phyloP scores from a whole-genome alignment of 352 stramenopile species.

The Pythium dissimile region DNA sequence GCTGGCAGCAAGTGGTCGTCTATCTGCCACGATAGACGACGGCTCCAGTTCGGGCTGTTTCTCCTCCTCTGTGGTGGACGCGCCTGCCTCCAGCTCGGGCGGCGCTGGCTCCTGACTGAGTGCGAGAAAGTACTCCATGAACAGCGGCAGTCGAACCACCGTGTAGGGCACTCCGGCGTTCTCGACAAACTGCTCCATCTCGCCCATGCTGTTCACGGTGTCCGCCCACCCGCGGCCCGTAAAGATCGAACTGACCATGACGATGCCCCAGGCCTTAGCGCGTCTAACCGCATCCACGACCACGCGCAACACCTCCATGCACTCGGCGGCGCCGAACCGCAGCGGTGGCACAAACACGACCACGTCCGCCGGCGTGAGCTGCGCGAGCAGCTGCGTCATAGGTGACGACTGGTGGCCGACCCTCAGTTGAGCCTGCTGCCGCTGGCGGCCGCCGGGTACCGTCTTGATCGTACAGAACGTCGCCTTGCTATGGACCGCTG shows the following conservation, averaged over 20 bases:
- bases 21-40: neutral
- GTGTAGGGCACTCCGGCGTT: constrained; percentile 49
- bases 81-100: neutral
- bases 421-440: constrained; percentile 23
- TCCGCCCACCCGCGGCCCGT: constrained; percentile 29
- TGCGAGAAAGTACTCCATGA: constrained; percentile 79
- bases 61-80: constrained; percentile 8
- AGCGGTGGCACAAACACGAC: constrained; percentile 70
- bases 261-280: constrained; percentile 66
- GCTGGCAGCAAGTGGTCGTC: neutral
- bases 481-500: constrained; percentile 50
- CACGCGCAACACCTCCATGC: constrained; percentile 50
- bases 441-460: constrained; percentile 14
- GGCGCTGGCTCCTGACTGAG: constrained; percentile 12
- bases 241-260: constrained; percentile 70
- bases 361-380: constrained; percentile 61
- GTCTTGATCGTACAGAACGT: constrained; percentile 73
- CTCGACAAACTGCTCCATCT: constrained; percentile 64
- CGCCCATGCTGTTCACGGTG: constrained; percentile 50
- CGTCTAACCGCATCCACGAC: constrained; percentile 46
- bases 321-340: constrained; percentile 39
- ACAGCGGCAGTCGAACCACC: constrained; percentile 65
- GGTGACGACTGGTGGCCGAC: constrained; percentile 28
- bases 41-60: constrained; percentile 8
- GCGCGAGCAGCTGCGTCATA: constrained; percentile 49